These are phyloP conservation scores for Abrus precatorius DNA, from an alignment of 306 rosid genomes.

Conservation along the genomic window DNA sequence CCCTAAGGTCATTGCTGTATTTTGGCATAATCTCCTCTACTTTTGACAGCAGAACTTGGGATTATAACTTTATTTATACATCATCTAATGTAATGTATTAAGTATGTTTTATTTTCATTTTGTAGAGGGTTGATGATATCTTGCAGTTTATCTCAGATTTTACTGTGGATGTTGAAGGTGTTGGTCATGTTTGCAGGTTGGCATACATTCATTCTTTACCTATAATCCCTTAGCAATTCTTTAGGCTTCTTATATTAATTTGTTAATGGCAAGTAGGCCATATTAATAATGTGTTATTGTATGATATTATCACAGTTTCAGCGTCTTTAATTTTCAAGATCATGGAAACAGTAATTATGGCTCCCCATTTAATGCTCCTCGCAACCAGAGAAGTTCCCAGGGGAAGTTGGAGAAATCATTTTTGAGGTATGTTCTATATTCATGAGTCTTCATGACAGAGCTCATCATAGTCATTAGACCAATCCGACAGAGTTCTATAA, in stretches of 20 bases:
- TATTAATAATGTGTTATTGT: too few species aligned
- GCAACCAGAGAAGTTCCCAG: conserved; percentile 80
- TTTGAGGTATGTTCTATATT: conserved; percentile 67
- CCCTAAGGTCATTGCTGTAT: conserved; percentile 71
- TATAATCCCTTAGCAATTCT: not conserved
- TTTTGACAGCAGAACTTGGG: too few species aligned
- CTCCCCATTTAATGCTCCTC: conserved; percentile 69
- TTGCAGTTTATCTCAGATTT: conserved; percentile 84
- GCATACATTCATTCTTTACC: not conserved
- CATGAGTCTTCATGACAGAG: not conserved
- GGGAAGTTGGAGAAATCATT: conserved; percentile 99
- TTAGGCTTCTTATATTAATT: not conserved
- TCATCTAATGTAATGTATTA: conserved; percentile 23
- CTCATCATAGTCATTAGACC: conserved; percentile 4
- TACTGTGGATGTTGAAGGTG: conserved; percentile 89
- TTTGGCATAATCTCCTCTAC: not conserved
- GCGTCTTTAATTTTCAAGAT: conserved; percentile 80
- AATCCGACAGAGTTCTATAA: not conserved
- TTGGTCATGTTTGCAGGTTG: conserved; percentile 98
- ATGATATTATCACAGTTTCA: conserved; percentile 63
- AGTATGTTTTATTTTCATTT: conserved; percentile 37
- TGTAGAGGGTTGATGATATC: conserved; percentile 95
- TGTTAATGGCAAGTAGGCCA: not conserved
- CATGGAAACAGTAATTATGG: conserved; percentile 88
- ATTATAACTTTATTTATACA: conserved; percentile 3